Base-by-base conservation (phyloP, 805 yeast species). In the Saccharomyces cerevisiae region DNA sequence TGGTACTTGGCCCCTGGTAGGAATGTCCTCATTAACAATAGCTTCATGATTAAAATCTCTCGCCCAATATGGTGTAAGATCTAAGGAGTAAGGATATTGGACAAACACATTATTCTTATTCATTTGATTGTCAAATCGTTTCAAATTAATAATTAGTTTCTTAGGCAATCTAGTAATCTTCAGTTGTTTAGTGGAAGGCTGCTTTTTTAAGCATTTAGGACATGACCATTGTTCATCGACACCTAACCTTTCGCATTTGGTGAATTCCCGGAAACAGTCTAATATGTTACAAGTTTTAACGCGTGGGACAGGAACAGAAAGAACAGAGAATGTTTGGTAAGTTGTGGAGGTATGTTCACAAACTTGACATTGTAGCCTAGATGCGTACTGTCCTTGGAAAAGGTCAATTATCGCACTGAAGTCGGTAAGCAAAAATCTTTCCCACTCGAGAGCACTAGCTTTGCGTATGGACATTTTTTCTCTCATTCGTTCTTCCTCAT, bases 371-470 rank as follows among this genome's bases (percentile, higher is more conserved):
- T 76, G 79, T 62, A 91, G 73, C 52, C 81, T 84, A n/a, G 95
- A 87, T 50, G 86, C 77, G 62, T 85, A 87, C 69, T 91, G 97
- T 1, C 97, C 98, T 66, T 89, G 96, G 67, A 89, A 89, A 51
- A 82, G 78, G 60, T 87, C 91, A 2, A 87, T 94, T 26, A 91
- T 78, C 1, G 84, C 77, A 43, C 96, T 89, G 59, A 85, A 83
- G 65, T 91, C 89, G 22, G 87, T 79, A 55, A 82, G 83, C 53
- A 89, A 72, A 66, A 89, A 89, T 54, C 95, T 74, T 63, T 88
- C 96, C 98, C 98, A 91, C 66, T 91, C 97, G 50, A 89, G 81
- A 0, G 94, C 80, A 0, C 96, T 84, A 0, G 96, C 96, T 22
- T 86, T 74, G 55, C 96, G 76, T 6, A 89, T 77, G 0, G 94